Evolutionary conservation across 257 asterid species (phyloP), one percentile per base, ranked within the genome.

Genomic region (Solanum appendiculatum): DNA sequence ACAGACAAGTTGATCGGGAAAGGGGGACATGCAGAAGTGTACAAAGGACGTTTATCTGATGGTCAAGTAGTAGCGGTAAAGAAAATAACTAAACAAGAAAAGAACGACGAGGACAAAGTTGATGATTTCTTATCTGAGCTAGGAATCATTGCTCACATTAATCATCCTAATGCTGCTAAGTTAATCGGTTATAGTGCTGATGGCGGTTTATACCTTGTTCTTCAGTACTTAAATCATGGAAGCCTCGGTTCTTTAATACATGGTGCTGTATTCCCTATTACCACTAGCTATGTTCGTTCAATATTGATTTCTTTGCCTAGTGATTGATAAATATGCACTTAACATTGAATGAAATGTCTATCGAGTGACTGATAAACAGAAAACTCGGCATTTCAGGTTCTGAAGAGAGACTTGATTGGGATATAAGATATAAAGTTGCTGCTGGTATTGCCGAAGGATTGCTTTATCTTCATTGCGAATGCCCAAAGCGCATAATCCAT

Each of bases 21-120:
- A 92, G 99, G 99, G 8, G 99, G 99, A 4, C 98, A 94, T 90
- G 99, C 99, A 39, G 95, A 93, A 88, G 99, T 97, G 88, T 97
- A 94, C 93, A 93, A 90, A 73, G 99, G 99, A 63, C 27, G 90
- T 69, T 89, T 97, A 83, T 82, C 96, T 37, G 97, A 95, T 88
- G 98, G 98, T 14, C 96, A 94, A 69, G 69, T 93, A 73, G 96
- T 97, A 25, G 99, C 99, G 2, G 98, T 97, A 86, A 97, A 97
- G 91, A 97, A 91, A 89, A 92, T 97, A 58, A 89, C 85, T 6
- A 94, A 92, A 88, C 85, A 86, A 85, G 91, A 91, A 31, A 97
- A 94, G 92, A 92, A 91, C 51, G 93, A 94, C 1, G 98, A 94
- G 90, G 97, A 94, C 82, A 93, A 93, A 92, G 95, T 91, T 46